Evolutionary conservation across 208 protist genomes (phyloP).

Genomic region (Leishmania tropica): DNA sequence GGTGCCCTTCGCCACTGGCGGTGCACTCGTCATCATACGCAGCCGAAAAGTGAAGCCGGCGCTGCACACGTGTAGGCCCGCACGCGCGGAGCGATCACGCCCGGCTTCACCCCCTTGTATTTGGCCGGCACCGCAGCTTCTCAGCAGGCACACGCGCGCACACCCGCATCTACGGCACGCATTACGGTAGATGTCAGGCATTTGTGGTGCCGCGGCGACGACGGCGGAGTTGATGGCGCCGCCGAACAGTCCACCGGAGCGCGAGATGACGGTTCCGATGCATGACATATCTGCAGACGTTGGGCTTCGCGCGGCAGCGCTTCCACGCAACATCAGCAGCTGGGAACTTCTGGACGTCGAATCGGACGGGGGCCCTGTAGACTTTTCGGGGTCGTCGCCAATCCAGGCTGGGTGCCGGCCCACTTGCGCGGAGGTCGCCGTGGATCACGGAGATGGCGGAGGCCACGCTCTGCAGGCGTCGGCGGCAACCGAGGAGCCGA

Average conservation of each 20-base stretch:
- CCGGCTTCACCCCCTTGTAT: not conserved
- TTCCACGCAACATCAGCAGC: conserved; percentile 25
- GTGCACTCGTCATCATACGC: not conserved
- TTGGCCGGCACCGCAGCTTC: not conserved
- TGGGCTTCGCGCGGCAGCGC: not conserved
- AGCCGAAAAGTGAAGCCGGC: not conserved
- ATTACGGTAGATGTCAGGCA: not conserved
- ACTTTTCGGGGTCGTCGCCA: not conserved
- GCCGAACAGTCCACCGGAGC: conserved; percentile 11
- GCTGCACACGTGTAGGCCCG: not conserved
- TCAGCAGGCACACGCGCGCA: not conserved
- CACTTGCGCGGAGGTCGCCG: not conserved
- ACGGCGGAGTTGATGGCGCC: not conserved
- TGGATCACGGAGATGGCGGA: not conserved
- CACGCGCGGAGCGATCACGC: not conserved
- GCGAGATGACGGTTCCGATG: conserved; percentile 16
- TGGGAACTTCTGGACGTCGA: conserved; percentile 29
- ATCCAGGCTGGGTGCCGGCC: not conserved
- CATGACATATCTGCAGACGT: not conserved
- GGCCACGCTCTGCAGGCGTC: not conserved
- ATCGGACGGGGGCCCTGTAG: not conserved
- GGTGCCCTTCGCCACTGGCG: not conserved
- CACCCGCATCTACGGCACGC: not conserved
- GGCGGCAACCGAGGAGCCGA: not conserved
- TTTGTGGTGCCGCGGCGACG: not conserved